Base-by-base conservation (phyloP, 768 basidiomycete genomes). In the Bullera alba region DNA sequence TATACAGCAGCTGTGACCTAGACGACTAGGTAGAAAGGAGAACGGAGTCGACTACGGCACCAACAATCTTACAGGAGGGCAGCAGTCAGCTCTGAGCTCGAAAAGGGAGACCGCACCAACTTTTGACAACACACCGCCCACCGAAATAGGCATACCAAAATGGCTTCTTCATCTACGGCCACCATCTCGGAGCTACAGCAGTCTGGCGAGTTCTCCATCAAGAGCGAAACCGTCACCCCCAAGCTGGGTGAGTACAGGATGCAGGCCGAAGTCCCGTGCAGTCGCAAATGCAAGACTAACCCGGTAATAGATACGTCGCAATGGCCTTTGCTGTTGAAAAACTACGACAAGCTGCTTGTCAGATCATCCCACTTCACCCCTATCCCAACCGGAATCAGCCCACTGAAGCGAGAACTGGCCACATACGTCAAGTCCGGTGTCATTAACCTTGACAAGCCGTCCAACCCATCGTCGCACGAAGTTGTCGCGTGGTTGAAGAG, bases 391-490 rank as follows among this genome's bases (percentile, higher is more conserved):
- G 71, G 95, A 34, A 89, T 85, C 71, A 87, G 84, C 61, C 95
- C 95, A 36, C 77, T 99, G 63, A 97, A 95, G 76, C 84, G 95
- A 45, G 95, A 99, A 67, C 85, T 99, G 43, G 76, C 78, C 15
- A 79, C 81, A 49, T 97, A 99, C 75, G 82, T 99, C 74, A 93
- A 91, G 78, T 89, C 92, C 60, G 95, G 95, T 61, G 88, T 96
- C 46, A 99, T 99, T 73, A 99, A 99, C 76, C 79, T 99, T 60
- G 95, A 99, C 81, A 99, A 99, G 70, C 95, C 95, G 21, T 96
- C 93, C 27, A 99, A 97, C 75, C 93, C 93, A 3, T 95, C 92
- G 16, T 93, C 92, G 4, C 95, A 99, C 74, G 95, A 99, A 78
- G 95, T 99, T 47, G 95, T 99, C 59, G 95, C 95, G 15, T 99